Conservation (phyloP, 352 stramenopile species). For the Discostella stelligera region DNA sequence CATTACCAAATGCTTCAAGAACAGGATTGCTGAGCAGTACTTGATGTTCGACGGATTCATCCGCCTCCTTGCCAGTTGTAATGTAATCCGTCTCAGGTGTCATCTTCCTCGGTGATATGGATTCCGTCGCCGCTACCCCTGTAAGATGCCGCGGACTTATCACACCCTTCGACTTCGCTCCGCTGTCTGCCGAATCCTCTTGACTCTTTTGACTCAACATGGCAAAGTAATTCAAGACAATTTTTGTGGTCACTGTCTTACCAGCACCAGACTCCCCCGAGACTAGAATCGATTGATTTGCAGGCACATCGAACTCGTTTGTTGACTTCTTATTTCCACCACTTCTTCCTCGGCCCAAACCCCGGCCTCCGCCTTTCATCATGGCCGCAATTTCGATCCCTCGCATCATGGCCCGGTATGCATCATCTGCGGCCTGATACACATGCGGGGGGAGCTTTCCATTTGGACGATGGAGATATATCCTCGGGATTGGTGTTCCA, state of each 20-base stretch:
- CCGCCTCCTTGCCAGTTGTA: conserved; percentile 1
- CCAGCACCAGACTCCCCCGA: conserved; percentile 92
- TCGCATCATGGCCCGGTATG: conserved; percentile 64
- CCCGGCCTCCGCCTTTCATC: conserved; percentile 20
- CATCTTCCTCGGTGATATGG: neutral
- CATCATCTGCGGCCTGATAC: conserved; percentile 68
- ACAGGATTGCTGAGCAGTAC: conserved; percentile 87
- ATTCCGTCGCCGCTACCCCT: neutral
- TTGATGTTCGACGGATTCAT: conserved; percentile 87
- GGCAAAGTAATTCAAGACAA: conserved; percentile 95
- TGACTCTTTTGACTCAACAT: conserved; percentile 74
- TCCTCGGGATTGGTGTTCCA: conserved; percentile 27
- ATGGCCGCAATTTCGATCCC: conserved; percentile 48
- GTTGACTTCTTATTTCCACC: neutral
- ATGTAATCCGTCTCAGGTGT: neutral
- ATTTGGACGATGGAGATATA: conserved; percentile 36
- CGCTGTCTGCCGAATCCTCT: conserved; percentile 14
- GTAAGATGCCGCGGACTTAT: conserved; percentile 6
- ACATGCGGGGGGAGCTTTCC: conserved; percentile 61
- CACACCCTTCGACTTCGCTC: neutral
- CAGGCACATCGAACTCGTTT: conserved; percentile 43
- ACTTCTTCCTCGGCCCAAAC: neutral
- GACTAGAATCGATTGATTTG: conserved; percentile 89
- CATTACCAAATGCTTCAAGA: conserved; percentile 95
- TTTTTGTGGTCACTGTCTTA: conserved; percentile 96